Conservation (phyloP, 2,329 filamentous ascomycete species). For the Sporothrix sp. region DNA sequence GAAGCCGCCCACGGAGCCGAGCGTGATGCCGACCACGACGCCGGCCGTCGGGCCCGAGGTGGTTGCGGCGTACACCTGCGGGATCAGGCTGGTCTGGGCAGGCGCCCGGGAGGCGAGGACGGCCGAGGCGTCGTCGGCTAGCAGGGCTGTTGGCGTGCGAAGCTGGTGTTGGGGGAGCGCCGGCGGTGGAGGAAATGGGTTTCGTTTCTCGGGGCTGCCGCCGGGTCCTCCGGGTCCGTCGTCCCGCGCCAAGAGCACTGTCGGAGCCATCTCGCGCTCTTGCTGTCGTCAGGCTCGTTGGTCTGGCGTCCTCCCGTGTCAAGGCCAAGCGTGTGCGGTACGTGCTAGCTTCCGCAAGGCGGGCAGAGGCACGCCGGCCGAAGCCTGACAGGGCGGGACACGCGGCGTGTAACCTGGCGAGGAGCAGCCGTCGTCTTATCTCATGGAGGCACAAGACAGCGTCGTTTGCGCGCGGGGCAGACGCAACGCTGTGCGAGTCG, state of each 20-base stretch:
- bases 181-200: background rate
- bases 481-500: too few species aligned
- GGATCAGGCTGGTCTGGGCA: constrained; percentile 22
- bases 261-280: background rate
- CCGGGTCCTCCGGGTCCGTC: too few species aligned
- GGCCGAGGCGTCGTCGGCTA: background rate
- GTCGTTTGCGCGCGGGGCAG: too few species aligned
- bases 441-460: too few species aligned
- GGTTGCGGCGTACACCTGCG: constrained; percentile 24
- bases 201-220: background rate
- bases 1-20: constrained; percentile 36
- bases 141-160: background rate
- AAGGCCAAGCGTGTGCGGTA: too few species aligned
- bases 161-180: background rate
- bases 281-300: background rate
- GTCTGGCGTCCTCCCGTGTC: background rate
- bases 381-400: too few species aligned
- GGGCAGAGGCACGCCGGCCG: too few species aligned
- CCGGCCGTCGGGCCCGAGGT: constrained; percentile 23
- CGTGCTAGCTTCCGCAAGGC: too few species aligned
- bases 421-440: too few species aligned
- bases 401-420: too few species aligned
- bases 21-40: constrained; percentile 31
- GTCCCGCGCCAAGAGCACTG: background rate
- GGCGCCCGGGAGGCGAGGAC: constrained; percentile 14